Evolutionary conservation across 139 green algal species (phyloP).

Genomic region (Astrephomene gubernaculifera): DNA sequence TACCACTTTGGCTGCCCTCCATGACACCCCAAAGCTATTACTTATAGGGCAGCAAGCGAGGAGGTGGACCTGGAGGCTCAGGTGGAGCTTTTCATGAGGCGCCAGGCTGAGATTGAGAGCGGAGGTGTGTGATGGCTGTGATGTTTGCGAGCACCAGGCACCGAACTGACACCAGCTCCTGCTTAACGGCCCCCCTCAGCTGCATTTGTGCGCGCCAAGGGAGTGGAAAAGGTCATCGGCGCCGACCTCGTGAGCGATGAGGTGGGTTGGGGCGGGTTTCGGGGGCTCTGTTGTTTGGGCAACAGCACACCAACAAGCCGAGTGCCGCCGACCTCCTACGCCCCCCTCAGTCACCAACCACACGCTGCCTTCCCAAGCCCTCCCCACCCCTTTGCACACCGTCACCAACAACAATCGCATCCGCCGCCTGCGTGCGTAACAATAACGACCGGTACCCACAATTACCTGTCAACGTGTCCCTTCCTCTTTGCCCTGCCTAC

Average conservation of each 20-base stretch:
- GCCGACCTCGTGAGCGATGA: constrained; percentile 65
- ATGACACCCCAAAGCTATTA: background rate
- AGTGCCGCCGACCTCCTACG: too few species aligned
- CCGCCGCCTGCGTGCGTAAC: too few species aligned
- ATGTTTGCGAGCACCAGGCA: too few species aligned
- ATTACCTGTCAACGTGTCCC: too few species aligned
- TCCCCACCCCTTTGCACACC: background rate
- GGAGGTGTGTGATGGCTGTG: constrained; percentile 57
- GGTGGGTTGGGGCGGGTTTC: constrained; percentile 47
- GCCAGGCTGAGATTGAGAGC: constrained; percentile 87
- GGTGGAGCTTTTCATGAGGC: constrained; percentile 88
- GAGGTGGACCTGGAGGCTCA: constrained; percentile 83
- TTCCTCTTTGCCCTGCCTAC: too few species aligned
- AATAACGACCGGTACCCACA: too few species aligned
- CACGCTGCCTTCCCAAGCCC: too few species aligned
- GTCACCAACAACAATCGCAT: background rate
- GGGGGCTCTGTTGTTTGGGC: too few species aligned
- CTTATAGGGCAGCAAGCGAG: constrained; percentile 46
- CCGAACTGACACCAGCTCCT: too few species aligned
- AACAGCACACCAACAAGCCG: too few species aligned
- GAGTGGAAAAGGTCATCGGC: constrained; percentile 63
- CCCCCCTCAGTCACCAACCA: too few species aligned
- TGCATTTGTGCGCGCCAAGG: constrained; percentile 63
- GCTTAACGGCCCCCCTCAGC: constrained; percentile 60
- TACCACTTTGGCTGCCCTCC: background rate